Percentiles rank a stretch among this genome's conserved stretches.
Conservation (phyloP, 2,329 filamentous ascomycete genomes). For the Claviceps sp. region DNA sequence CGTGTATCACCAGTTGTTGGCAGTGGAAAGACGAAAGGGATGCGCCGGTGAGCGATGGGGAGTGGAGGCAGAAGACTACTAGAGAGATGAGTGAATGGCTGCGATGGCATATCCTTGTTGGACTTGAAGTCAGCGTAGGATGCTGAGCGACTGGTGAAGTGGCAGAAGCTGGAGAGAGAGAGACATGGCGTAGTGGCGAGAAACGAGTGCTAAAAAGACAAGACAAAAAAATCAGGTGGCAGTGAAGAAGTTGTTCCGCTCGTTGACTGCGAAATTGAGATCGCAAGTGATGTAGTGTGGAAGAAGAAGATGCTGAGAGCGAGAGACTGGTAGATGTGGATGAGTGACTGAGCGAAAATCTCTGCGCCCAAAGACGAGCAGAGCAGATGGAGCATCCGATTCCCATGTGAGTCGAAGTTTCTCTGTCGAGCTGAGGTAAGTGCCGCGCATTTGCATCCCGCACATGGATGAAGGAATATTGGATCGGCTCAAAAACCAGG, state of each 20-base stretch:
- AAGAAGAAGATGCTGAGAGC: conserved; percentile 4
- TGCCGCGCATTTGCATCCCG: too few relatives aligned
- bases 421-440: too few relatives aligned
- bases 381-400: neutral
- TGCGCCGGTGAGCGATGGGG: conserved; percentile 16
- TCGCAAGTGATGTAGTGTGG: conserved; percentile 12
- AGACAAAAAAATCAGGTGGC: neutral
- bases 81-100: neutral
- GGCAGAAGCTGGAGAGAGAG: neutral
- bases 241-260: conserved; percentile 5
- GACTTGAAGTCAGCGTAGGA: neutral
- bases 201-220: conserved; percentile 1
- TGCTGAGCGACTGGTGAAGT: neutral
- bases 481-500: too few relatives aligned
- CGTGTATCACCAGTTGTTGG: conserved; percentile 9
- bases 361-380: conserved; percentile 9
- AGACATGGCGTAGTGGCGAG: neutral
- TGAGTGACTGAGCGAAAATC: conserved; percentile 17
- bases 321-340: conserved; percentile 16
- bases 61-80: conserved; percentile 14
- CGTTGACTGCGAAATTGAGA: conserved; percentile 5
- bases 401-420: too few relatives aligned
- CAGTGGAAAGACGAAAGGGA: conserved; percentile 16
- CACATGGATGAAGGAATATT: too few relatives aligned
- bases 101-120: neutral